Evolutionary conservation across 1,284 basidiomycete genomes (phyloP).

Genomic region (Cystobasidiaceae sp.): DNA sequence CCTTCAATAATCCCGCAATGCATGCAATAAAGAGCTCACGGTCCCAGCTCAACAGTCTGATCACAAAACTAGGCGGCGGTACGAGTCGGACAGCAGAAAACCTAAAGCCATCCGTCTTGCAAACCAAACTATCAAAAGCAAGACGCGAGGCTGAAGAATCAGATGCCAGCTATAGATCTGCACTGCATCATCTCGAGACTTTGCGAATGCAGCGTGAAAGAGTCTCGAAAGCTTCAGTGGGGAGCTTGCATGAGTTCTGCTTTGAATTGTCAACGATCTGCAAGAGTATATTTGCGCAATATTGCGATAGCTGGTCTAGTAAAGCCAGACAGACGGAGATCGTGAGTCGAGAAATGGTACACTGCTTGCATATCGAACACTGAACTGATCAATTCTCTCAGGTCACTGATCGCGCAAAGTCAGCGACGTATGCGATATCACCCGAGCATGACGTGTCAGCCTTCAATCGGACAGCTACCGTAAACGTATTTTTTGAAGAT

Average conservation of each 20-base stretch:
- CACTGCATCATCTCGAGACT: slow-evolving; percentile 85
- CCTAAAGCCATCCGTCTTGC: slow-evolving; percentile 10
- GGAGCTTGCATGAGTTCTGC: slow-evolving; percentile 15
- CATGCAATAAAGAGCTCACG: slow-evolving; percentile 24
- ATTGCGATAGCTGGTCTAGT: slow-evolving; percentile 18
- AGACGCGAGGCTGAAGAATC: slow-evolving; percentile 90
- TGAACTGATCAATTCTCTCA: slow-evolving; percentile 14
- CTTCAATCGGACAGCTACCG: not conserved
- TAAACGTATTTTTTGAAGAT: slow-evolving; percentile 20
- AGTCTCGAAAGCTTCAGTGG: slow-evolving; percentile 33
- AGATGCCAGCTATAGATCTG: slow-evolving; percentile 41
- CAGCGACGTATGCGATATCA: slow-evolving; percentile 4
- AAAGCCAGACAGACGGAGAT: slow-evolving; percentile 29
- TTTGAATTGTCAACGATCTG: slow-evolving; percentile 11
- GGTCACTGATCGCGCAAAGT: slow-evolving; percentile 32
- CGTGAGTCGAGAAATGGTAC: no score
- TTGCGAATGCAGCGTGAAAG: slow-evolving; percentile 54
- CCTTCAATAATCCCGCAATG: slow-evolving; percentile 23
- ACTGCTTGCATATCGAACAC: not conserved
- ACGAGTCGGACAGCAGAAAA: not conserved
- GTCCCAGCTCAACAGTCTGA: slow-evolving; percentile 28
- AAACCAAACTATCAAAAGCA: slow-evolving; percentile 55
- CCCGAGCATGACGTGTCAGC: not conserved
- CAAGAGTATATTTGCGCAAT: slow-evolving; percentile 21
- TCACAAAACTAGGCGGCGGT: slow-evolving; percentile 27